These are phyloP conservation scores for Metschnikowia santaceciliae DNA, from an alignment of 805 yeast genomes.

Conservation along the genomic window DNA sequence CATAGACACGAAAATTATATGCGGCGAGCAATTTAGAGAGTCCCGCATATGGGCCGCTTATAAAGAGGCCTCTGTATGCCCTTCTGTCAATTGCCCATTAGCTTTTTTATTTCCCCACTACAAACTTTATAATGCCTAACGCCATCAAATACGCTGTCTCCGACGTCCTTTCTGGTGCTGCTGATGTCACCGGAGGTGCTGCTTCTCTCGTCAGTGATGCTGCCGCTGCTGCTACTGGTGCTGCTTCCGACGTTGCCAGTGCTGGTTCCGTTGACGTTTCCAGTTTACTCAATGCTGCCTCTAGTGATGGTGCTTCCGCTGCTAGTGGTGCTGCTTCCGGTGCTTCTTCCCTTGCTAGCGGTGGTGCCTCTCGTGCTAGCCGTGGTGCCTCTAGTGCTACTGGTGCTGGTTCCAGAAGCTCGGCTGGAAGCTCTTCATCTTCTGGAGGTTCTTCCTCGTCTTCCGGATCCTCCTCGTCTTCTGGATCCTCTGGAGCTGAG, in stretches of 20 bases:
- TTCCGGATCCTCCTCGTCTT: constrained; percentile 9
- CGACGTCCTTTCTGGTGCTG: constrained; percentile 8
- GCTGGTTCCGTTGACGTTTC: constrained; percentile 14
- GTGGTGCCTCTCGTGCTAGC: constrained; percentile 5
- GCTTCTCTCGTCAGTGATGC: constrained; percentile 1
- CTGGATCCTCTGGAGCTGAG: constrained; percentile 18
- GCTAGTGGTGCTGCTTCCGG: constrained; percentile 4
- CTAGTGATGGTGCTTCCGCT: neutral
- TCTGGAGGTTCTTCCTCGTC: neutral
- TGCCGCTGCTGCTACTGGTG: constrained; percentile 10
- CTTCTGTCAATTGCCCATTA: neutral
- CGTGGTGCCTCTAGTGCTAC: constrained; percentile 5
- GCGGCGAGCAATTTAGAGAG: neutral
- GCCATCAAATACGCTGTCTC: constrained; percentile 29
- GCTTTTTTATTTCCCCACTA: neutral
- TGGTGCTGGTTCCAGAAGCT: neutral
- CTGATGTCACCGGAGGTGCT: constrained; percentile 4
- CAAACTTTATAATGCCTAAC: constrained; percentile 17
- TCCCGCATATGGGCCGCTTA: neutral
- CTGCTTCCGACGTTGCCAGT: constrained; percentile 11
- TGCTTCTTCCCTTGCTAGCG: constrained; percentile 3
- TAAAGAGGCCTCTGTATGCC: neutral
- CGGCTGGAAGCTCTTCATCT: neutral
- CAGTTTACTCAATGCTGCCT: constrained; percentile 6
- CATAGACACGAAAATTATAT: neutral